phyloP scores from a whole-genome alignment of 306 rosid genomes.

The Trifolium dubium region DNA sequence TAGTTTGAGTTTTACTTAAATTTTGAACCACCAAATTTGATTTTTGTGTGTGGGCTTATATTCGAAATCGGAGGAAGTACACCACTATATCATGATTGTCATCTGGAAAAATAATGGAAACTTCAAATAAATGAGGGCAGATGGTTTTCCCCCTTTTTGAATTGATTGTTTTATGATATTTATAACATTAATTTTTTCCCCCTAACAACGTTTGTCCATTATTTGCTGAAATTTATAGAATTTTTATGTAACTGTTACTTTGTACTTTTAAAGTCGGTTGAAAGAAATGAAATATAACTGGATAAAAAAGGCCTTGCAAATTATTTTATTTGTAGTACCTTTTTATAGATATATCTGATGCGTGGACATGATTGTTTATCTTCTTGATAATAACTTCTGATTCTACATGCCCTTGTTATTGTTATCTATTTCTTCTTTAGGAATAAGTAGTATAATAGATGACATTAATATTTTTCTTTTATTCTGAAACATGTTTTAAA shows the following conservation, averaged over 20 bases:
- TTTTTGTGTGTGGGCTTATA: neutral
- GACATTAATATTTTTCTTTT: neutral
- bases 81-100: neutral
- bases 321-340: neutral
- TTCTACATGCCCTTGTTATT: neutral
- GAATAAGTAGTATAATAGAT: neutral
- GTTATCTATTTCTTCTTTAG: conserved; percentile 8
- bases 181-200: neutral
- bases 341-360: neutral
- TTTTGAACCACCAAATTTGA: neutral
- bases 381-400: conserved; percentile 1
- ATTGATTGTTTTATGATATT: neutral
- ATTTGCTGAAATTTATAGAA: neutral
- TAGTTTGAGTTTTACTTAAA: neutral
- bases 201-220: neutral
- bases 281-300: neutral
- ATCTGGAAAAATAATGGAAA: neutral
- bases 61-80: neutral
- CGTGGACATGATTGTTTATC: conserved; percentile 2
- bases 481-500: conserved; percentile 15
- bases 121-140: neutral
- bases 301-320: neutral
- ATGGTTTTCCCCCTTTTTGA: neutral
- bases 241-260: neutral
- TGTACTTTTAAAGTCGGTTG: neutral